Percentiles rank a stretch among this genome's conserved stretches.
phyloP scores from a whole-genome alignment of 371 early-diverging fungal genomes.

The Dinochytrium kinnereticum region DNA sequence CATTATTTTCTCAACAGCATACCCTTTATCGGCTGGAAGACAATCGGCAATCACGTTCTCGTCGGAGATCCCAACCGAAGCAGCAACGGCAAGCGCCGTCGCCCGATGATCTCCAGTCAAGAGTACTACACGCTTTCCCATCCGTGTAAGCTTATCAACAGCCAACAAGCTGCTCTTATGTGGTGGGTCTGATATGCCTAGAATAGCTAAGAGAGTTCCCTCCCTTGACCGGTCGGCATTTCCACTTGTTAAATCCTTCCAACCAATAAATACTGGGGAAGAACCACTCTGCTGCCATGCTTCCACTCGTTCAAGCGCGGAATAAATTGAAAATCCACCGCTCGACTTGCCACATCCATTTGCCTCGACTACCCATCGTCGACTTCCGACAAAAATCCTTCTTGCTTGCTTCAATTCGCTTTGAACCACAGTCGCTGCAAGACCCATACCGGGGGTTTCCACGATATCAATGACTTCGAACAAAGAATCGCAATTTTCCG shows the following conservation, averaged over 20 bases:
- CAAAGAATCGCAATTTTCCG: conserved; percentile 30
- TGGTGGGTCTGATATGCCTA: conserved; percentile 82
- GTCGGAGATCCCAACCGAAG: conserved; percentile 68
- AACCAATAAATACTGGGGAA: conserved; percentile 66
- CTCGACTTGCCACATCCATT: conserved; percentile 55
- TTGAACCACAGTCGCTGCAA: conserved; percentile 51
- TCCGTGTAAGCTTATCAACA: conserved; percentile 66
- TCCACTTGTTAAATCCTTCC: conserved; percentile 26
- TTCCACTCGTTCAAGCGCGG: conserved; percentile 15
- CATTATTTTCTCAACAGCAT: conserved; percentile 85
- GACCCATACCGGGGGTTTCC: conserved; percentile 73
- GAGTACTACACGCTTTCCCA: conserved; percentile 84
- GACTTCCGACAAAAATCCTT: conserved; percentile 67
- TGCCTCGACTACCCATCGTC: conserved; percentile 70
- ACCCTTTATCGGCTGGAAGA: conserved; percentile 84
- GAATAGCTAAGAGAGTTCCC: conserved; percentile 70
- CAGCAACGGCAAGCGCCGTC: conserved; percentile 80
- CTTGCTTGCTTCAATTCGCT: not conserved
- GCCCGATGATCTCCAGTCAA: conserved; percentile 89
- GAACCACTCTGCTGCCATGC: conserved; percentile 68
- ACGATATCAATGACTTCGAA: conserved; percentile 55
- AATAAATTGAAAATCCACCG: not conserved
- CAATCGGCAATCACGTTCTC: conserved; percentile 83
- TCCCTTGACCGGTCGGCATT: conserved; percentile 52
- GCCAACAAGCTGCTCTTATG: conserved; percentile 77